These are phyloP conservation scores for Madurella fahalii DNA, from an alignment of 2,329 filamentous ascomycete genomes.

Conservation along the genomic window DNA sequence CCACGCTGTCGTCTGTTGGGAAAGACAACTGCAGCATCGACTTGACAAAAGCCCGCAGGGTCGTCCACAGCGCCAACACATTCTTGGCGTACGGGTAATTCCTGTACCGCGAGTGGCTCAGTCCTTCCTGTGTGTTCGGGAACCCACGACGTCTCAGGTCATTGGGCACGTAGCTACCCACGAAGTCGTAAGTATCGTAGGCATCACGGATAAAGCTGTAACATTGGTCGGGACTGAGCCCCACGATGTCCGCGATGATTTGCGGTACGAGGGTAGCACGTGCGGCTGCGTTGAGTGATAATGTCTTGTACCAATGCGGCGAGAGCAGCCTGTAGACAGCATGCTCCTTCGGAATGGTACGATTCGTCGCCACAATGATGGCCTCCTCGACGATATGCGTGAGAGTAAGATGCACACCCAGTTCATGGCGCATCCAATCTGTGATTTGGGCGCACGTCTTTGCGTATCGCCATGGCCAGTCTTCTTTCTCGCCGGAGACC, in stretches of 20 bases:
- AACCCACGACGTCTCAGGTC: constrained; percentile 44
- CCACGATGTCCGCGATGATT: constrained; percentile 41
- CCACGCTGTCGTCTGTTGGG: constrained; percentile 30
- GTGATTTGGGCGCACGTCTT: constrained; percentile 46
- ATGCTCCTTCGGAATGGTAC: constrained; percentile 39
- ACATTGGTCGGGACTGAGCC: constrained; percentile 35
- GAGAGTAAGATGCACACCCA: constrained; percentile 42
- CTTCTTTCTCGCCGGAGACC: constrained; percentile 33
- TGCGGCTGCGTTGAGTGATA: constrained; percentile 46
- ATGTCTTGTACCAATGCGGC: constrained; percentile 48
- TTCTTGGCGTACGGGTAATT: constrained; percentile 48
- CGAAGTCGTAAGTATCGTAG: constrained; percentile 43
- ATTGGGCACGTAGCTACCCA: constrained; percentile 42
- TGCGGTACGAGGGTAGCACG: constrained; percentile 41
- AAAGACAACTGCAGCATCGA: constrained; percentile 36
- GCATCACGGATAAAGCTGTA: constrained; percentile 37
- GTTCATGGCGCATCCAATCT: constrained; percentile 47
- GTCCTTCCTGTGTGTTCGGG: constrained; percentile 30
- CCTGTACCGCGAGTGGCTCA: constrained; percentile 37
- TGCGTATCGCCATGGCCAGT: constrained; percentile 51
- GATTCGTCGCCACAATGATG: constrained; percentile 44
- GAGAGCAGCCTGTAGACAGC: constrained; percentile 40
- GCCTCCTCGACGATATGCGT: constrained; percentile 47
- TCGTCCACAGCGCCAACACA: constrained; percentile 42
- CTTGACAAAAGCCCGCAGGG: constrained; percentile 40